A percentile compares a stretch with the other conserved stretches of the same genome.
These are phyloP conservation scores for Phytopythium chamaehyphon DNA, from an alignment of 352 stramenopile species.

Conservation along the genomic window DNA sequence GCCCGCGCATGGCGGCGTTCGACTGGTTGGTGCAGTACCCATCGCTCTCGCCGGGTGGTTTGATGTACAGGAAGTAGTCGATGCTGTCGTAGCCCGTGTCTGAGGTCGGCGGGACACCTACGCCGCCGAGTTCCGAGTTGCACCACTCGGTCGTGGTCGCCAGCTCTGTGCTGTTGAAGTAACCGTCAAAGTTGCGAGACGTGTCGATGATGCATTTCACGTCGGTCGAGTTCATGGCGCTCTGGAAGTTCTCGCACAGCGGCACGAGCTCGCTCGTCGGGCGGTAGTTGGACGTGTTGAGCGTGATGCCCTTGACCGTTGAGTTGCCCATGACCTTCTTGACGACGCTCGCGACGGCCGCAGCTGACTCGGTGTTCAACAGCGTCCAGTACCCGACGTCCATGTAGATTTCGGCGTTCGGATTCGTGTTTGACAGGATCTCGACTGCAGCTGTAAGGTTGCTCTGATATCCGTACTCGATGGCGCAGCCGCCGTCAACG, in stretches of 20 bases:
- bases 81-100: conserved; percentile 43
- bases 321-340: conserved; percentile 22
- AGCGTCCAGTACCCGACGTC: conserved; percentile 64
- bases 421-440: conserved; percentile 33
- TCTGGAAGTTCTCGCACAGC: conserved; percentile 38
- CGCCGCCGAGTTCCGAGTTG: conserved; percentile 37
- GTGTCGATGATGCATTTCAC: conserved; percentile 42
- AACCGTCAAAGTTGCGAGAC: conserved; percentile 30
- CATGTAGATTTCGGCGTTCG: conserved; percentile 58
- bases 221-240: conserved; percentile 17
- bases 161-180: conserved; percentile 7
- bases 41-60: conserved; percentile 62
- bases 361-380: conserved; percentile 10
- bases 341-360: conserved; percentile 17
- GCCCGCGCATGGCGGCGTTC: conserved; percentile 28
- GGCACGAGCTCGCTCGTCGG: conserved; percentile 23
- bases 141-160: conserved; percentile 41
- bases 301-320: conserved; percentile 37
- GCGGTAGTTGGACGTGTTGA: conserved; percentile 75
- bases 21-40: conserved; percentile 35
- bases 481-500: conserved; percentile 38
- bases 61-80: conserved; percentile 77
- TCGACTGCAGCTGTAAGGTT: conserved; percentile 41
- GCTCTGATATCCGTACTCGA: conserved; percentile 31
- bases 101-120: conserved; percentile 40